Evolutionary conservation across 2,329 filamentous ascomycete species (phyloP).

Genomic region (Scedosporium boydii): DNA sequence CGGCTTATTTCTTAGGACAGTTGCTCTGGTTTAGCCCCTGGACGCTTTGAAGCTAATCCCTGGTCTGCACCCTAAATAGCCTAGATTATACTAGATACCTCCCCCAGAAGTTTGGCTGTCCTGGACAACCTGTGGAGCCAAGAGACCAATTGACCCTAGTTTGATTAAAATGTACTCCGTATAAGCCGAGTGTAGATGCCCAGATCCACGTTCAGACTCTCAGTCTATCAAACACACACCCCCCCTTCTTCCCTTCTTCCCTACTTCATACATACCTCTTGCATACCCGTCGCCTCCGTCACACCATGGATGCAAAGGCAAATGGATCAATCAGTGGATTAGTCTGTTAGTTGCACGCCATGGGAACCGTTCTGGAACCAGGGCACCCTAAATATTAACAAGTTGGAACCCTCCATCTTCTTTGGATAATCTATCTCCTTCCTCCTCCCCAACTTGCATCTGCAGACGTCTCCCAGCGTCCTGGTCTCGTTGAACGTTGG

Average conservation of each 20-base stretch:
- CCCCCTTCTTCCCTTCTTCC: too few relatives aligned
- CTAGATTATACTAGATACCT: not conserved
- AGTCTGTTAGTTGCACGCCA: not conserved
- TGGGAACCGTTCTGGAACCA: not conserved
- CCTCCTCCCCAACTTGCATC: not conserved
- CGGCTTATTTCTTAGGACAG: not conserved
- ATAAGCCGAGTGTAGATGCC: too few relatives aligned
- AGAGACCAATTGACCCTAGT: not conserved
- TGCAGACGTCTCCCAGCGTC: not conserved
- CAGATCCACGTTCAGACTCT: not conserved
- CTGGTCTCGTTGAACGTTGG: constrained; percentile 3
- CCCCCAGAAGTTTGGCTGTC: constrained; percentile 6
- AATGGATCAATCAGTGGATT: not conserved
- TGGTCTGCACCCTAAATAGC: not conserved
- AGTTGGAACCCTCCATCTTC: not conserved
- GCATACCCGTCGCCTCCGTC: not conserved
- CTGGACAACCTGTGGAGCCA: constrained; percentile 10
- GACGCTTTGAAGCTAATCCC: not conserved
- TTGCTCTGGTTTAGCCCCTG: not conserved
- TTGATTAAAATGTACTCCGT: constrained; percentile 1
- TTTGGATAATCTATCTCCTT: not conserved
- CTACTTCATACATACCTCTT: not conserved
- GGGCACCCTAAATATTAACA: not conserved
- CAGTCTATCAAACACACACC: too few relatives aligned
- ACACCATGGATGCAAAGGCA: not conserved